Evolutionary conservation across 2,329 filamentous ascomycete genomes (phyloP).

Genomic region (Diaporthe eres): DNA sequence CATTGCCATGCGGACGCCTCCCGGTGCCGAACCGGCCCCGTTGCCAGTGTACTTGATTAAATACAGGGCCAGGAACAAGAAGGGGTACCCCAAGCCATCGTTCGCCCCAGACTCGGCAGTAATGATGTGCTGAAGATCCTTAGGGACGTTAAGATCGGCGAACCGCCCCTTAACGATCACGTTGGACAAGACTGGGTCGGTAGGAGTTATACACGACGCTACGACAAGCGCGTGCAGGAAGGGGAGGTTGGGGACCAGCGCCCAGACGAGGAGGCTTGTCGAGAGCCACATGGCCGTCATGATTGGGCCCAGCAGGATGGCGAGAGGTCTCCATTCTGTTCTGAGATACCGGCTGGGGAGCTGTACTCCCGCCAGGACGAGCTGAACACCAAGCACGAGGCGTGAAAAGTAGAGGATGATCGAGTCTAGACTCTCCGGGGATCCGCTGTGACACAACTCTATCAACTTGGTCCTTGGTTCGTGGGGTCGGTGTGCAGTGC

Average conservation of each 20-base stretch:
- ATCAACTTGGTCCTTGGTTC: neutral
- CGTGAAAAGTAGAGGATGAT: slow-evolving; percentile 89
- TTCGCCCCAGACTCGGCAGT: slow-evolving; percentile 89
- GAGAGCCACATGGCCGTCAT: slow-evolving; percentile 91
- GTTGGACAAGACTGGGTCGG: slow-evolving; percentile 89
- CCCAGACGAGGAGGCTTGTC: slow-evolving; percentile 86
- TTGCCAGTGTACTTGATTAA: slow-evolving; percentile 81
- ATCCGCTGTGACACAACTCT: slow-evolving; percentile 50
- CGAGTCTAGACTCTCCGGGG: slow-evolving; percentile 71
- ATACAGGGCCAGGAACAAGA: slow-evolving; percentile 87
- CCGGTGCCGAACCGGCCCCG: slow-evolving; percentile 61
- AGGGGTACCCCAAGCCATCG: slow-evolving; percentile 90
- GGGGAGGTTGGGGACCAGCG: slow-evolving; percentile 76
- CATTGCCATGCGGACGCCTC: slow-evolving; percentile 77
- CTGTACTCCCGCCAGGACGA: slow-evolving; percentile 90
- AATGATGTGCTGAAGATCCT: slow-evolving; percentile 84
- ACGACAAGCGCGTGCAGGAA: slow-evolving; percentile 86
- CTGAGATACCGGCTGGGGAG: slow-evolving; percentile 86
- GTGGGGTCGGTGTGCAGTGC: no score
- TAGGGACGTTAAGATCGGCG: slow-evolving; percentile 90
- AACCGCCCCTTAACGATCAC: slow-evolving; percentile 95
- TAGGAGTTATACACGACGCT: slow-evolving; percentile 91
- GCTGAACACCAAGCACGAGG: slow-evolving; percentile 89
- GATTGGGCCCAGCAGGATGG: slow-evolving; percentile 82
- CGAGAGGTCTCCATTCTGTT: slow-evolving; percentile 82